A percentile compares a stretch with the other conserved stretches of the same genome.
Evolutionary conservation across 1,284 basidiomycete species (phyloP).

Genomic region (Meira nashicola): DNA sequence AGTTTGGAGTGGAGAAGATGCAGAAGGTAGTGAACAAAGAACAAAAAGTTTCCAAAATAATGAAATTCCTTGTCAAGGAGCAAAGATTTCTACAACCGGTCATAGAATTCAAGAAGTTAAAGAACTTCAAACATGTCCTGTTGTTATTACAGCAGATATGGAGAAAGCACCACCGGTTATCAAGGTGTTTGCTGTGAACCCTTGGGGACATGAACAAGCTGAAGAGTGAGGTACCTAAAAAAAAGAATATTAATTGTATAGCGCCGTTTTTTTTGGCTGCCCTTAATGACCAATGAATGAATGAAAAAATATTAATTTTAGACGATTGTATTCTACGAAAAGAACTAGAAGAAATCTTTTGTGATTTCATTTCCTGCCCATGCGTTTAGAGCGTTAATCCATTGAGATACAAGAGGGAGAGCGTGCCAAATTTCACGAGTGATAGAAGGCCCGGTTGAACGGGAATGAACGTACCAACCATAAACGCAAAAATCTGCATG

Average conservation of each 20-base stretch:
- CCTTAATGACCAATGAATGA: not conserved
- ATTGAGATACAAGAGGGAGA: slow-evolving; percentile 21
- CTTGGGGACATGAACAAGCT: slow-evolving; percentile 3
- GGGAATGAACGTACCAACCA: slow-evolving; percentile 32
- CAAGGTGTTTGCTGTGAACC: slow-evolving; percentile 31
- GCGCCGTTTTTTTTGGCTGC: not conserved
- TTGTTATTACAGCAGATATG: slow-evolving; percentile 45
- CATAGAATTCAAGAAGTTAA: slow-evolving; percentile 35
- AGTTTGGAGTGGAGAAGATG: slow-evolving; percentile 30
- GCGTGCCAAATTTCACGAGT: slow-evolving; percentile 29
- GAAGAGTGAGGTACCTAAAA: not conserved
- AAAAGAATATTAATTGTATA: not conserved
- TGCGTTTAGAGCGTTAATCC: slow-evolving; percentile 29
- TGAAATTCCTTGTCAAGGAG: slow-evolving; percentile 24
- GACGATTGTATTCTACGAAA: not conserved
- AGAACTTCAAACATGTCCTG: slow-evolving; percentile 36
- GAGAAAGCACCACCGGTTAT: slow-evolving; percentile 45
- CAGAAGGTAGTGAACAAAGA: slow-evolving; percentile 25
- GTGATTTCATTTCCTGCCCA: slow-evolving; percentile 26
- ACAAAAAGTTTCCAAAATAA: slow-evolving; percentile 25
- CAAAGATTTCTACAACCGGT: slow-evolving; percentile 14
- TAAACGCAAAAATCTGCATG: slow-evolving; percentile 40
- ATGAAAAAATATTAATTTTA: not conserved
- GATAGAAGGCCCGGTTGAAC: slow-evolving; percentile 21
- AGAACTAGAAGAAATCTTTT: slow-evolving; percentile 4